phyloP scores from a whole-genome alignment of 2,329 filamentous ascomycete species.

The Aspergillus fijiensis region DNA sequence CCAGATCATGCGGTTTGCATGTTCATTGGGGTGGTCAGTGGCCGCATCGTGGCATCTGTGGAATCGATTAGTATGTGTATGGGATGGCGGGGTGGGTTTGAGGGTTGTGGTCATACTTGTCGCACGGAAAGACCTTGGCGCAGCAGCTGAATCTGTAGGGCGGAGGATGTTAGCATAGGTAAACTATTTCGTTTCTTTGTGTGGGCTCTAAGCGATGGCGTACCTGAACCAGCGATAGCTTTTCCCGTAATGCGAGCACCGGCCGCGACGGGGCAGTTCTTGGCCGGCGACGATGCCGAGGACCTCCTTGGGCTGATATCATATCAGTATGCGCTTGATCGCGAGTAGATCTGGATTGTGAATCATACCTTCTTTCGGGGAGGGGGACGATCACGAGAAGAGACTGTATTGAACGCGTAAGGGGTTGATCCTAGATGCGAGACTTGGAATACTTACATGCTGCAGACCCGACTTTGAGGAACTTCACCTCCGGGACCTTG shows the following conservation, averaged over 20 bases:
- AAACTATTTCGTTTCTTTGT: not conserved
- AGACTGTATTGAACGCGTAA: constrained; percentile 19
- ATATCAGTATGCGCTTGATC: not conserved
- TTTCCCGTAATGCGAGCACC: constrained; percentile 56
- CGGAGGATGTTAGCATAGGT: constrained; percentile 5
- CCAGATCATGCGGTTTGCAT: constrained; percentile 82
- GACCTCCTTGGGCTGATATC: constrained; percentile 47
- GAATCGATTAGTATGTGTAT: constrained; percentile 6
- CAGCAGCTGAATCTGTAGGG: constrained; percentile 55
- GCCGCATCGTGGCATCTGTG: constrained; percentile 69
- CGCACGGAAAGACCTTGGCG: constrained; percentile 57
- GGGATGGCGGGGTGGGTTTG: not conserved
- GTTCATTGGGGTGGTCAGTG: constrained; percentile 73
- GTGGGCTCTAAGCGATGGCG: constrained; percentile 6
- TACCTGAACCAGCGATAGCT: constrained; percentile 58
- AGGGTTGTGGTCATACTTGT: constrained; percentile 53
- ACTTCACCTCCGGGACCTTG: constrained; percentile 74
- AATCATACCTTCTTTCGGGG: constrained; percentile 39
- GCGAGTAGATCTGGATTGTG: not conserved
- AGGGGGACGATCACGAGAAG: constrained; percentile 30
- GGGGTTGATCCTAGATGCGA: not conserved
- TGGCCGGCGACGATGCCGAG: constrained; percentile 57
- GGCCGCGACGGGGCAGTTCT: constrained; percentile 54
- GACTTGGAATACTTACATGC: constrained; percentile 36
- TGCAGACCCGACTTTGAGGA: constrained; percentile 66